Base-by-base conservation (phyloP, 352 stramenopile species). In the Phytophthora agathidicida region DNA sequence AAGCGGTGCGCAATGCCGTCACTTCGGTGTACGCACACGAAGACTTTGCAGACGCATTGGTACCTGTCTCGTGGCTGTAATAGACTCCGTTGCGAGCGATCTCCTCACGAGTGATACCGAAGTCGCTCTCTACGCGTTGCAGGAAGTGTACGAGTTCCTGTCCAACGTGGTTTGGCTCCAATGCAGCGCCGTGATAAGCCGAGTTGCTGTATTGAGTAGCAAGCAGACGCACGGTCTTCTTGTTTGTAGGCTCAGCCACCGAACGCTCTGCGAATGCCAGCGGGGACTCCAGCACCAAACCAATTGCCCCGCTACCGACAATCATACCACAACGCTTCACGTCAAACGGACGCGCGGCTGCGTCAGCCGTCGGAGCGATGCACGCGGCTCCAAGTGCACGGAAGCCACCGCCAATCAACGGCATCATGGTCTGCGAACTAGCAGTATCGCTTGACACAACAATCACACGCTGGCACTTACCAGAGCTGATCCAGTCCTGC, bases 11-110 rank as follows among this genome's bases (percentile, higher is more conserved):
- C 20, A 93, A 58, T 30, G 79, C 75, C 1, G 62, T 75, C 20
- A 92, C 73, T 79, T 99, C 96, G 51, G 98, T 98, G 54, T 89
- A 96, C n/a, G 96, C 88, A 77, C 96, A 99, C 50, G 90, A 98
- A 8, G 80, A 83, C 35, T 75, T 94, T 24, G 86, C 75, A 3
- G 94, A 98, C 16, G 96, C 92, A 77, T 99, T 97, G 20, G 96
- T 99, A 54, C 90, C 95, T 17, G 96, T 99, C 71, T 99, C 96
- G 65, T 99, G 96, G 42, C 91, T 98, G 75, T 98, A 98, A 73
- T 98, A 99, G 17, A 98, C 92, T 60, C 96, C 96, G 52, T 98
- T 76, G 8, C 63, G 73, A 3, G 93, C 95, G 48, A 99, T 94
- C 45, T 97, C 79, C 31, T 83, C 71, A 35, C 96, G 91, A 22